A percentile compares a stretch with the other conserved stretches of the same genome.
Conservation (phyloP, 768 basidiomycete genomes). For the Tulasnella sp. region DNA sequence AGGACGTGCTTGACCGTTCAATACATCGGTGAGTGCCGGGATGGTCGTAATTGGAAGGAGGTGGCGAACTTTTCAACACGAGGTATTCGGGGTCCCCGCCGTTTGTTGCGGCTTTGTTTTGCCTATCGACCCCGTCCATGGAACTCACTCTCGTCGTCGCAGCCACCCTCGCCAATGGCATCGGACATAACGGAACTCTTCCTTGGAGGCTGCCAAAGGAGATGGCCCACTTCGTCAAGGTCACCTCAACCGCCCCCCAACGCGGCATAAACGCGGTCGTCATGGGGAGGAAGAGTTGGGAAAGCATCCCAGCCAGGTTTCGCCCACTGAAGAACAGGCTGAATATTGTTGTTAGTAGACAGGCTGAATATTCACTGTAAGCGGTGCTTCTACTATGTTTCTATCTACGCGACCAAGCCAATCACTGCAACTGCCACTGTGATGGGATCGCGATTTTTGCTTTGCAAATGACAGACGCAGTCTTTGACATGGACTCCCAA, state of each 20-base stretch:
- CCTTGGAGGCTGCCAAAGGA: conserved; percentile 87
- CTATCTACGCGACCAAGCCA: no score
- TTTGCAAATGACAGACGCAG: no score
- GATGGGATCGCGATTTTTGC: no score
- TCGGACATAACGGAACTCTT: conserved; percentile 58
- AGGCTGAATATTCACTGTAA: conserved; percentile 48
- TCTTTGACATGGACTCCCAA: no score
- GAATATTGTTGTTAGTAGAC: conserved; percentile 68
- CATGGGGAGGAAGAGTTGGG: conserved; percentile 98
- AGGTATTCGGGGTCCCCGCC: no score
- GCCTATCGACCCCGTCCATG: not conserved
- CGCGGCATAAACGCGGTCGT: conserved; percentile 59
- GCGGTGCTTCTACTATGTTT: conserved; percentile 25
- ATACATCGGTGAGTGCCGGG: no score
- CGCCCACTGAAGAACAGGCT: conserved; percentile 62
- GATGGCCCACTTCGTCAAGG: conserved; percentile 83
- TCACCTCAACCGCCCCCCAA: conserved; percentile 49
- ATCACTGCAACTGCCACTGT: no score
- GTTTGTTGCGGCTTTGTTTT: no score
- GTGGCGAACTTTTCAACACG: no score
- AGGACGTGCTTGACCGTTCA: no score
- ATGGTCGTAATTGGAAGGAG: no score
- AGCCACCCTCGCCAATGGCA: conserved; percentile 76
- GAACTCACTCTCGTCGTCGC: conserved; percentile 81
- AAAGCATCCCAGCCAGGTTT: conserved; percentile 79